A percentile compares a stretch with the other conserved stretches of the same genome.
Conservation (phyloP, 352 stramenopile species). For the Phytophthora brassicae region DNA sequence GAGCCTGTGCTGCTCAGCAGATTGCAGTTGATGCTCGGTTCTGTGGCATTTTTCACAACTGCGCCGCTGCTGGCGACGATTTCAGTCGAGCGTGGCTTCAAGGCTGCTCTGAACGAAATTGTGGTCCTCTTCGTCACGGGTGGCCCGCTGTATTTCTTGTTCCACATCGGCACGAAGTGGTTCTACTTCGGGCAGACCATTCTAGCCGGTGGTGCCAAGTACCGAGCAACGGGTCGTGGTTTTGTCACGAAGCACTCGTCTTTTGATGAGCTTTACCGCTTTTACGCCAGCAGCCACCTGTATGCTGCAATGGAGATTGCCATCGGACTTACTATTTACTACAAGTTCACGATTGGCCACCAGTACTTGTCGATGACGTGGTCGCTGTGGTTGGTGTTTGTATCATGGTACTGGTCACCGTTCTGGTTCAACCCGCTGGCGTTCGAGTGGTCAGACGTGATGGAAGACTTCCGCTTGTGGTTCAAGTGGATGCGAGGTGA, state of each 20-base stretch:
- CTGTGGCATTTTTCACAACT: conserved; percentile 96
- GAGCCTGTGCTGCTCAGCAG: conserved; percentile 93
- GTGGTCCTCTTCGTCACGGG: conserved; percentile 97
- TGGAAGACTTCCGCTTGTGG: conserved; percentile 88
- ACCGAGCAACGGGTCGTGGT: conserved; percentile 96
- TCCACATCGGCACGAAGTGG: conserved; percentile 99
- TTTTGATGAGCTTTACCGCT: conserved; percentile 98
- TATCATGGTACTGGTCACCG: conserved; percentile 88
- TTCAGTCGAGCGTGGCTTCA: conserved; percentile 98
- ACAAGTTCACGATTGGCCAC: conserved; percentile 90
- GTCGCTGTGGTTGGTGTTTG: conserved; percentile 95
- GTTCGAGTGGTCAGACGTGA: conserved; percentile 96
- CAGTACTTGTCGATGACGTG: conserved; percentile 98
- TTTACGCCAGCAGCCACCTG: conserved; percentile 97
- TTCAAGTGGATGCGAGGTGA: conserved; percentile 95
- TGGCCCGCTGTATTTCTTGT: conserved; percentile 98
- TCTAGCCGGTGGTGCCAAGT: conserved; percentile 97
- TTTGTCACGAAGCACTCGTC: conserved; percentile 99
- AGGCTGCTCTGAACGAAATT: conserved; percentile 91
- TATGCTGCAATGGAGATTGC: conserved; percentile 95
- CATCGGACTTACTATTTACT: conserved; percentile 93
- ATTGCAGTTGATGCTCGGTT: conserved; percentile 96
- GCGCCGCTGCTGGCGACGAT: conserved; percentile 97
- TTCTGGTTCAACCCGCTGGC: conserved; percentile 99
- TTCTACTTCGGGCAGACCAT: conserved; percentile 99